Conservation (phyloP, 768 basidiomycete genomes). For the Pleurotus cornucopiae region DNA sequence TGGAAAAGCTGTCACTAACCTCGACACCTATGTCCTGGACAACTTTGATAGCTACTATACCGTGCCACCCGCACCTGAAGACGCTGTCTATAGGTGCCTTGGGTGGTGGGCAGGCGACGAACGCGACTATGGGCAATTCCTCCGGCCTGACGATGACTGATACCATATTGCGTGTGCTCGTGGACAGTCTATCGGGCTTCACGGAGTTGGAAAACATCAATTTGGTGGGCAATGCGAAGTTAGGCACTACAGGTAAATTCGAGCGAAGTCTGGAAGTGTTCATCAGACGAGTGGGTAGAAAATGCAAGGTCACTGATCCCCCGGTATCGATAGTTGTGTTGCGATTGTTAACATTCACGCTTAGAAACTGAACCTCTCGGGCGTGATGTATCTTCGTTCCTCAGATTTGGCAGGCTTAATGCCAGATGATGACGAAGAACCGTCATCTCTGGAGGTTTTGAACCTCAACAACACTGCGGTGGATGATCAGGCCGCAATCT, state of each 20-base stretch:
- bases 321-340: too few relatives aligned
- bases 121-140: slow-evolving; percentile 38
- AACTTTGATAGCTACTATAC: slow-evolving; percentile 37
- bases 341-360: too few relatives aligned
- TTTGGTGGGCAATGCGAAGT: slow-evolving; percentile 60
- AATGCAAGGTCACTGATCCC: slow-evolving; percentile 42
- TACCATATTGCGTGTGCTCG: slow-evolving; percentile 37
- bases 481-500: slow-evolving; percentile 52
- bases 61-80: slow-evolving; percentile 34
- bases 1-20: slow-evolving; percentile 65
- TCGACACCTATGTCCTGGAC: slow-evolving; percentile 41
- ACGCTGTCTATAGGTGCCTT: slow-evolving; percentile 57
- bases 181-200: slow-evolving; percentile 31
- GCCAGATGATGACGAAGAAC: slow-evolving; percentile 24
- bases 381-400: slow-evolving; percentile 46
- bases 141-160: slow-evolving; percentile 57
- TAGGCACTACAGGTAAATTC: slow-evolving; percentile 35
- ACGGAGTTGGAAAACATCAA: slow-evolving; percentile 45
- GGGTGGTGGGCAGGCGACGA: slow-evolving; percentile 42
- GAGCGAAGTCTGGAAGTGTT: slow-evolving; percentile 39
- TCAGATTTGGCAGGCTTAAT: slow-evolving; percentile 46
- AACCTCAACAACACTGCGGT: slow-evolving; percentile 57
- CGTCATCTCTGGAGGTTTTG: slow-evolving; percentile 42
- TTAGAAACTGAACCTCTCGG: slow-evolving; percentile 58
- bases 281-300: slow-evolving; percentile 49